Evolutionary conservation across 352 stramenopile species (phyloP).

Genomic region (Globisporangium lucens): DNA sequence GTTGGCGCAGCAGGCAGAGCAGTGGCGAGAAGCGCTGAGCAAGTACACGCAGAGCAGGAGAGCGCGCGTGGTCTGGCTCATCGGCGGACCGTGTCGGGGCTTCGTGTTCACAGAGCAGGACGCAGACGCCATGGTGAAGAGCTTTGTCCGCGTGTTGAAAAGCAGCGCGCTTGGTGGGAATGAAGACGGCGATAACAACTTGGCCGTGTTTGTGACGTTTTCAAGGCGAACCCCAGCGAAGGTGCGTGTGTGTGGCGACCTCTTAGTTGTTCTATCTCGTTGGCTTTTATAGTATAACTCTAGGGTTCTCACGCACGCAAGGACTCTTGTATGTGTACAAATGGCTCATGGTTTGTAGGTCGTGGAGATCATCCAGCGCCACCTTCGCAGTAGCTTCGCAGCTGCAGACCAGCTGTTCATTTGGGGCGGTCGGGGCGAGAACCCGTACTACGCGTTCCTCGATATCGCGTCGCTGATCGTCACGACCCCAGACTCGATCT

Average conservation of each 20-base stretch:
- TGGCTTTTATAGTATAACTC: too few species aligned
- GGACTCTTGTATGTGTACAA: background rate
- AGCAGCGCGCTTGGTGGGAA: background rate
- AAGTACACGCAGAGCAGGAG: conserved; percentile 12
- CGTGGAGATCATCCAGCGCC: conserved; percentile 29
- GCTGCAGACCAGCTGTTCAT: conserved; percentile 36
- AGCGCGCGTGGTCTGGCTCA: conserved; percentile 42
- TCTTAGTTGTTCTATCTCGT: too few species aligned
- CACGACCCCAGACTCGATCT: conserved; percentile 76
- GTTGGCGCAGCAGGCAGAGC: conserved; percentile 23
- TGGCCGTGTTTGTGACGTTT: conserved; percentile 61
- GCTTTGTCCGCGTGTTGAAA: conserved; percentile 29
- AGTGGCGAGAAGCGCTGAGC: conserved; percentile 17
- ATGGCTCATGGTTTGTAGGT: conserved; percentile 21
- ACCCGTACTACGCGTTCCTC: conserved; percentile 66
- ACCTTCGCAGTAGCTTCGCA: conserved; percentile 19
- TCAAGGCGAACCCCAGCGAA: conserved; percentile 53
- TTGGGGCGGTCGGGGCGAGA: conserved; percentile 50
- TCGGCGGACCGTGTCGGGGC: conserved; percentile 64
- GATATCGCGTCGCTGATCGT: conserved; percentile 46
- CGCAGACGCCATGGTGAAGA: conserved; percentile 33
- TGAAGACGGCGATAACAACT: conserved; percentile 10
- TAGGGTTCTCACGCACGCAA: background rate
- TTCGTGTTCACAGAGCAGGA: conserved; percentile 46
- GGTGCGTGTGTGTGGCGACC: conserved; percentile 11